Evolutionary conservation across 2,329 filamentous ascomycete species (phyloP).

Genomic region (Chrysosporium queenslandicum): DNA sequence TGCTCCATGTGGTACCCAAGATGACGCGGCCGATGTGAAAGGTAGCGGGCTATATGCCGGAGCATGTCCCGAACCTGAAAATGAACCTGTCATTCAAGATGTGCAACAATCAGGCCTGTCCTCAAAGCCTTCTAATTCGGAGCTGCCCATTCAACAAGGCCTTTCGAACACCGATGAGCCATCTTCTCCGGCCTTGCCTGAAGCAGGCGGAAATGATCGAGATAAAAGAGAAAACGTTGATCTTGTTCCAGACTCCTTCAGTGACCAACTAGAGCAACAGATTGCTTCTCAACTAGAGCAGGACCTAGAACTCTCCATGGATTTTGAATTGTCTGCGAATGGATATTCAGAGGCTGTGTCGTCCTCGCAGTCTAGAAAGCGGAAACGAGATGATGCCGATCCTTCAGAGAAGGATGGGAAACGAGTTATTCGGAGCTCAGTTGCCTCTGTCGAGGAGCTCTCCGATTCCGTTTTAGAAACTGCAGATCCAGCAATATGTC

Average conservation of each 20-base stretch:
- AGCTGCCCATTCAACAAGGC: background rate
- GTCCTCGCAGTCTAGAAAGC: conserved; percentile 24
- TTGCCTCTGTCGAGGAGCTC: background rate
- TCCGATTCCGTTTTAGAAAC: background rate
- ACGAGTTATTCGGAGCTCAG: background rate
- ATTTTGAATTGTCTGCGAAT: conserved; percentile 18
- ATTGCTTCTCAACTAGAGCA: conserved; percentile 39
- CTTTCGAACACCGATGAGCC: background rate
- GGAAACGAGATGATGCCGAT: conserved; percentile 16
- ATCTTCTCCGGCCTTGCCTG: background rate
- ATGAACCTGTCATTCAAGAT: background rate
- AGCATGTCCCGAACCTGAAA: background rate
- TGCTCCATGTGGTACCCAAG: background rate
- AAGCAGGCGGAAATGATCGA: background rate
- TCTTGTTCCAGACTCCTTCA: conserved; percentile 27
- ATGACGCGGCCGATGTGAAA: background rate
- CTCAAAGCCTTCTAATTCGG: background rate
- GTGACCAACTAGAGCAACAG: conserved; percentile 36
- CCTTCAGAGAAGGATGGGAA: background rate
- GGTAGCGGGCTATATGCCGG: background rate
- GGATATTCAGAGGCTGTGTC: conserved; percentile 7
- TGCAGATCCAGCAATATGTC: background rate
- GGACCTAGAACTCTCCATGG: conserved; percentile 34
- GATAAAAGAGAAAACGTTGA: background rate
- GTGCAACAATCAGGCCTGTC: background rate